These are phyloP conservation scores for Nematocida major DNA, from an alignment of 371 early-diverging fungal genomes.

Conservation along the genomic window DNA sequence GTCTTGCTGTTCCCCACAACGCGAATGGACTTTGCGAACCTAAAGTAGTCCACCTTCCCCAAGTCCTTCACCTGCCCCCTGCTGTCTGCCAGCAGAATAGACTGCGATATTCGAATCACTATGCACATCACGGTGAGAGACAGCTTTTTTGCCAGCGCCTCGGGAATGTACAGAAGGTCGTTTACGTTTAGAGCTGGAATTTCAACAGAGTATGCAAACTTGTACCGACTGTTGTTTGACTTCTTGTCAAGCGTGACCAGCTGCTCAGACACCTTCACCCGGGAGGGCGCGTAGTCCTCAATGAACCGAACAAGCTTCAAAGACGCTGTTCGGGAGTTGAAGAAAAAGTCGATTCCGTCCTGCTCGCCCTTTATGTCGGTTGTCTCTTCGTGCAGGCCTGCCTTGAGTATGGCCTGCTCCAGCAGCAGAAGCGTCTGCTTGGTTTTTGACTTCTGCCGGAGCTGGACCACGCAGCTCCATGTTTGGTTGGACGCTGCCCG, in stretches of 20 bases:
- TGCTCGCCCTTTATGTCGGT: slow-evolving; percentile 85
- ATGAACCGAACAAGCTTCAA: slow-evolving; percentile 90
- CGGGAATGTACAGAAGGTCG: slow-evolving; percentile 71
- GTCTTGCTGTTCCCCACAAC: slow-evolving; percentile 45
- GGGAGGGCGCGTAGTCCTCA: slow-evolving; percentile 71
- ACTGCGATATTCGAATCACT: slow-evolving; percentile 53
- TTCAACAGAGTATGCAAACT: slow-evolving; percentile 87
- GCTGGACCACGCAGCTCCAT: slow-evolving; percentile 95
- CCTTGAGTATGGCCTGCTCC: slow-evolving; percentile 93
- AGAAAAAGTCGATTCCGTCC: slow-evolving; percentile 97
- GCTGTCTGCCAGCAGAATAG: slow-evolving; percentile 53
- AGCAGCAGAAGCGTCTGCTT: slow-evolving; percentile 92
- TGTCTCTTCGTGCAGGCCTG: slow-evolving; percentile 85
- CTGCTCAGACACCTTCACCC: slow-evolving; percentile 81
- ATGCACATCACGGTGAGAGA: slow-evolving; percentile 43
- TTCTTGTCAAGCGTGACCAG: slow-evolving; percentile 90
- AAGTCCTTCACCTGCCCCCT: slow-evolving; percentile 29
- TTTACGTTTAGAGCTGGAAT: slow-evolving; percentile 90
- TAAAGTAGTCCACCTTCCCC: slow-evolving; percentile 49
- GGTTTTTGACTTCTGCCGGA: slow-evolving; percentile 83
- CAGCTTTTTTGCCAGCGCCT: slow-evolving; percentile 40
- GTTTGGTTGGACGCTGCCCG: slow-evolving; percentile 91
- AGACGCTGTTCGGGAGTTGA: slow-evolving; percentile 77
- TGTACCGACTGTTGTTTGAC: slow-evolving; percentile 80
- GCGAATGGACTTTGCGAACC: slow-evolving; percentile 47